phyloP scores from a whole-genome alignment of 441 rosid genomes.

The Corymbia calophylla region DNA sequence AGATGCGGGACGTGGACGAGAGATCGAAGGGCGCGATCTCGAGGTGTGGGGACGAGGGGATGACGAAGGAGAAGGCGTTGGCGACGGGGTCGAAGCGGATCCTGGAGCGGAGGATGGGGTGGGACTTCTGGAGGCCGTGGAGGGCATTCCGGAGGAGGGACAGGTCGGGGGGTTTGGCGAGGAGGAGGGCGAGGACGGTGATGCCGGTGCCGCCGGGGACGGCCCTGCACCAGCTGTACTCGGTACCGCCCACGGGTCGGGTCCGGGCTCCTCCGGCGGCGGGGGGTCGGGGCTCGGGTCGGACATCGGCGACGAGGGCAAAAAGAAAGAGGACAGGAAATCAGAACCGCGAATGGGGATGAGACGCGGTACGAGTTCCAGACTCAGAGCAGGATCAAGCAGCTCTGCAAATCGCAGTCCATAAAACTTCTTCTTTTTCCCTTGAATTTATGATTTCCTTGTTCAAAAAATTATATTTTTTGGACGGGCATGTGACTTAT shows the following conservation, averaged over 20 bases:
- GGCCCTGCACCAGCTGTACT: conserved; percentile 86
- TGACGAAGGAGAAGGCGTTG: conserved; percentile 50
- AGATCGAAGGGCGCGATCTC: conserved; percentile 42
- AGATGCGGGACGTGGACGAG: conserved; percentile 35
- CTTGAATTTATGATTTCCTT: background rate
- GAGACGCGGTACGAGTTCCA: background rate
- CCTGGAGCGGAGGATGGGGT: conserved; percentile 69
- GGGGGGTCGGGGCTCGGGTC: conserved; percentile 6
- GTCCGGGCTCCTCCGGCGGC: conserved; percentile 12
- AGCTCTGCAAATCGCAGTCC: background rate
- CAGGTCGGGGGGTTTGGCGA: conserved; percentile 33
- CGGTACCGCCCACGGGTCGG: conserved; percentile 64
- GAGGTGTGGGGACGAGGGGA: conserved; percentile 30
- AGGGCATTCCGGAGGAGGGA: conserved; percentile 40
- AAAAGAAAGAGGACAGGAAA: background rate
- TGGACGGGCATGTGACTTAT: background rate
- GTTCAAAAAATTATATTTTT: too few relatives aligned
- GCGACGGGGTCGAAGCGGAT: conserved; percentile 39
- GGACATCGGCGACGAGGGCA: conserved; percentile 15
- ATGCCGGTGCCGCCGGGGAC: conserved; percentile 73
- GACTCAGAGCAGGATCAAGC: background rate
- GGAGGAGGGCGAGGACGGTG: conserved; percentile 70
- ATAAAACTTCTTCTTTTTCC: background rate
- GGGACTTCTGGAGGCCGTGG: conserved; percentile 40
- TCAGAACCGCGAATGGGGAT: background rate